phyloP scores from a whole-genome alignment of 352 stramenopile species.

The Globisporangium parvum region DNA sequence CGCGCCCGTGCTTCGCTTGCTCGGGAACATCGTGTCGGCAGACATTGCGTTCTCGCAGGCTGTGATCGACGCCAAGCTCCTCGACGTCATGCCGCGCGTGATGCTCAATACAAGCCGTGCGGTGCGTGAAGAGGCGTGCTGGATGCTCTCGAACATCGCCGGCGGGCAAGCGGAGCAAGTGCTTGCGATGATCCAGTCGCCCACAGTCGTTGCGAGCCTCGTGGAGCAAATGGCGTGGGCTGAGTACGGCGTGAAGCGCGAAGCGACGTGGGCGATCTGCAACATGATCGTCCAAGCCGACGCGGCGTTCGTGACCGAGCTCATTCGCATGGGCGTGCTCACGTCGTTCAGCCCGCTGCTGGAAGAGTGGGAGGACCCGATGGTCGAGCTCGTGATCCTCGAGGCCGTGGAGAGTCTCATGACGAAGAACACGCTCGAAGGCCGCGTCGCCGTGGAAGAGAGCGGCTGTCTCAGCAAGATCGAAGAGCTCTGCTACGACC shows the following conservation, averaged over 20 bases:
- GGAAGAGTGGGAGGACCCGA: conserved; percentile 82
- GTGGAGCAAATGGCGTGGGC: conserved; percentile 86
- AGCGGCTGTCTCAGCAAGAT: conserved; percentile 72
- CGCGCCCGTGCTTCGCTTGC: conserved; percentile 60
- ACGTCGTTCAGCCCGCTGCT: conserved; percentile 64
- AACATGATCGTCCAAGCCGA: conserved; percentile 78
- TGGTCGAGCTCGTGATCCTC: conserved; percentile 82
- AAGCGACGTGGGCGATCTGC: conserved; percentile 84
- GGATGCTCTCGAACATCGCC: conserved; percentile 86
- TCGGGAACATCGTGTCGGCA: conserved; percentile 80
- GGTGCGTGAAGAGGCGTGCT: conserved; percentile 80
- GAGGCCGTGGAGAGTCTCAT: conserved; percentile 71
- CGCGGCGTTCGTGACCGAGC: conserved; percentile 47
- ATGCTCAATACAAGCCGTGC: conserved; percentile 75
- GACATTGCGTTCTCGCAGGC: conserved; percentile 72
- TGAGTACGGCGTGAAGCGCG: conserved; percentile 78
- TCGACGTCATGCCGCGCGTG: conserved; percentile 78
- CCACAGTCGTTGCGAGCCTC: conserved; percentile 52
- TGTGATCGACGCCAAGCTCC: conserved; percentile 70
- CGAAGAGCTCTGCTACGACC: conserved; percentile 77
- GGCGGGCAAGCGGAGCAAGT: conserved; percentile 71
- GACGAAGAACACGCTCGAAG: conserved; percentile 55
- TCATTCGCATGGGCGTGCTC: conserved; percentile 70
- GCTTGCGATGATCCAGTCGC: conserved; percentile 63
- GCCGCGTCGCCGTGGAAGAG: conserved; percentile 67